Evolutionary conservation across 495 filamentous ascomycete genomes (phyloP), one percentile per base, ranked within the genome.

Genomic region (Aspergillus biplanus): DNA sequence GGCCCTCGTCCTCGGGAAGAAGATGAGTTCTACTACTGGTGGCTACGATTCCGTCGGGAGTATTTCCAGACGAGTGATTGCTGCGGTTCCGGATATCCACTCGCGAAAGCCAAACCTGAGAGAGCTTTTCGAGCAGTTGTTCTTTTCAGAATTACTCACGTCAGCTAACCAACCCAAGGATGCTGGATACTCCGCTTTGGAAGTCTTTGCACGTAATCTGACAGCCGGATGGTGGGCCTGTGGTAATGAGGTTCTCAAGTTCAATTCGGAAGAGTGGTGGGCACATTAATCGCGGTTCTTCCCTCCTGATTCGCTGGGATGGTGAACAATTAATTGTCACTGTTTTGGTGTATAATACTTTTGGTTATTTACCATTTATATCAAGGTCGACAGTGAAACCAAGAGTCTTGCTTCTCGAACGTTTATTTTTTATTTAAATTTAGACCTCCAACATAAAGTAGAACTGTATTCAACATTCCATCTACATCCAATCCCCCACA

Each of bases 181-280:
- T 9, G 7, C 8, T 18, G 18, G 33, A 5, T 92, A 93, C 67
- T 67, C 76, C 33, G 92, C 83, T 5, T 70, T 97, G 33, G 95
- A 99, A 76, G 84, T 98, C 3, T 99, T 97, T 80, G 92, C 93
- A 5, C 78, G 95, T 46, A 87, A 93, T 65, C 76, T 97, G 46
- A 96, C 93, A 0, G 85, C 89, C 44, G 92, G 90, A 3, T 98
- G 95, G 94, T 91, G 87, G 85, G 85, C 85, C 33, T 96, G 90
- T 89, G 94, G 95, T 6, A 85, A 97, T 72, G 91, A 99, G 71
- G 91, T 85, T 2, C 73, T 97, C 27, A 88, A 87, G 61, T 97
- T 93, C 68, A 93, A 96, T 71, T 83, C 82, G 59, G 74, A 81
- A 18, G 82, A 88, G 32, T 84, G 85, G 69, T 97, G 94, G 93